Evolutionary conservation across 1,139 yeast genomes (phyloP), one percentile per base, ranked within the genome.

Genomic region (Saccharomycopsis hybrid): DNA sequence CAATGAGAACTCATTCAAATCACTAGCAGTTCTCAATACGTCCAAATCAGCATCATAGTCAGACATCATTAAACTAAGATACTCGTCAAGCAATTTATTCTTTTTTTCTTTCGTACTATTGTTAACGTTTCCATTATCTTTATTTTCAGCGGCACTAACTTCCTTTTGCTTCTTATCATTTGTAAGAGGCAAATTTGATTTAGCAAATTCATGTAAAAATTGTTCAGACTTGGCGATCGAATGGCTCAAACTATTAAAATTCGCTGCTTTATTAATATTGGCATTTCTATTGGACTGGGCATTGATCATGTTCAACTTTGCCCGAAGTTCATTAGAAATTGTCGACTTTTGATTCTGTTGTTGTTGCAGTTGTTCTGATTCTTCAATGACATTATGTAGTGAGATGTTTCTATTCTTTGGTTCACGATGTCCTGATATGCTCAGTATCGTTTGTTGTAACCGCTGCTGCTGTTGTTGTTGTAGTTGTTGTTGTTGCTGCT

Each of bases 1-100:
- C 55, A 84, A 69, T 24, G 87, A 80, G 57, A 74, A 76, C 44
- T 71, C 74, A 25, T 70, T 70, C 59, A 83, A 83, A 62, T 82
- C 89, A 5, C 84, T 82, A 41, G 81, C 80, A 56, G 73, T 71
- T 64, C 89, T 76, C 56, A 83, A 66, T 54, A 71, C 72, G 61
- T 81, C 82, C 48, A 84, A 69, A 59, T 83, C 90, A 54, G 78
- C 79, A 50, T 79, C 78, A 59, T 80, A 82, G 46, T 71, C 76
- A 35, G 68, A 67, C 48, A 85, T 78, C 78, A 83, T 76, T 53
- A 79, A 60, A 41, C 70, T 71, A 60, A 84, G 65, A 59, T 74
- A 84, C 51, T 75, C 73, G 54, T 71, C 73, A 51, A 79, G 74
- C 46, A 80, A 63, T 48, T 72, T 71, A 32, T 66, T 67, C 52